Conservation (phyloP, 2,329 filamentous ascomycete species). For the Apiospora phragmitis region DNA sequence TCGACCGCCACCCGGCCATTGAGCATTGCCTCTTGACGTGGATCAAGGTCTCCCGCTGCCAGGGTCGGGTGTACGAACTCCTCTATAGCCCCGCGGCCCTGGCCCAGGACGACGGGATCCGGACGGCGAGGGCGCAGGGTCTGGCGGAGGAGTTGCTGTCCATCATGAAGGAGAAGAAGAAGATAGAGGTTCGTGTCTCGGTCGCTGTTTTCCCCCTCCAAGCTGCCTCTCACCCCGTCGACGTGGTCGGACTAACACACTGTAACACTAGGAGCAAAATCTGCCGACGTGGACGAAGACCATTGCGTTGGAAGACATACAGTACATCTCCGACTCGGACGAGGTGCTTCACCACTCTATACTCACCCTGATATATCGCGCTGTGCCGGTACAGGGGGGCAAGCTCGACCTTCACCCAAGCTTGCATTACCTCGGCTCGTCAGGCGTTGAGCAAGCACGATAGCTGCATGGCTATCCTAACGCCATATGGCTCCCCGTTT, state of each 20-base stretch:
- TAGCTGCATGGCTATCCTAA: constrained; percentile 42
- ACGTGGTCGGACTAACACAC: not conserved
- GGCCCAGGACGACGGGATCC: constrained; percentile 37
- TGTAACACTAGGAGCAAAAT: not conserved
- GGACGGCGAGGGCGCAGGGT: constrained; percentile 39
- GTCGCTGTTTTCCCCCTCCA: too few relatives aligned
- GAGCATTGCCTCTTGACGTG: constrained; percentile 38
- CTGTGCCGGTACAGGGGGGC: constrained; percentile 48
- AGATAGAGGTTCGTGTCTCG: constrained; percentile 8
- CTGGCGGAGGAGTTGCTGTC: constrained; percentile 38
- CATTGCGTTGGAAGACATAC: not conserved
- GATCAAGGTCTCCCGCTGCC: constrained; percentile 56
- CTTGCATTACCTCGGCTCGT: constrained; percentile 52
- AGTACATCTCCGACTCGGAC: constrained; percentile 34
- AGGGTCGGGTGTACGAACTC: constrained; percentile 60
- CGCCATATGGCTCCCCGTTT: constrained; percentile 40
- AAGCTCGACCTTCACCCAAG: constrained; percentile 44
- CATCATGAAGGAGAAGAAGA: constrained; percentile 6
- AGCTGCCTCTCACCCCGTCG: not conserved
- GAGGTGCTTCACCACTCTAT: constrained; percentile 50
- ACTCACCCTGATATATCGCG: constrained; percentile 53
- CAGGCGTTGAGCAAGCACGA: constrained; percentile 47
- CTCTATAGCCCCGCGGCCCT: constrained; percentile 54
- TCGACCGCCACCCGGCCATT: not conserved
- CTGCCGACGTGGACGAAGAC: not conserved